phyloP scores from a whole-genome alignment of 169 alveolate species.

The Plasmodium cynomolgi region DNA sequence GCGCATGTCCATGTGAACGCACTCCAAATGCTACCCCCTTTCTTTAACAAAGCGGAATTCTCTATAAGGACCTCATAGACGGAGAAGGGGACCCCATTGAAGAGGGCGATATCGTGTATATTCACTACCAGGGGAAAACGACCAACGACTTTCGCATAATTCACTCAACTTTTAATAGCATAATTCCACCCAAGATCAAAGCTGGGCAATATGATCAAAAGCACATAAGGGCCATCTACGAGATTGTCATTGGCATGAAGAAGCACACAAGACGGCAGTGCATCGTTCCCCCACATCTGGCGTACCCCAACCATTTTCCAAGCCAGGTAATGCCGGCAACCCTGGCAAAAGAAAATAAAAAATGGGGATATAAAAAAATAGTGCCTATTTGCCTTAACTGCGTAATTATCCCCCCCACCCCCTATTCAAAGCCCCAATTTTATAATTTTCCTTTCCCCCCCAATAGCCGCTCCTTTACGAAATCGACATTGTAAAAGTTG shows the following conservation, averaged over 20 bases:
- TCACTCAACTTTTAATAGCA: slow-evolving; percentile 57
- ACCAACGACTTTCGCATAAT: slow-evolving; percentile 73
- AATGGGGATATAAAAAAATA: not conserved
- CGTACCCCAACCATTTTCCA: slow-evolving; percentile 63
- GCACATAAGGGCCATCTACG: slow-evolving; percentile 70
- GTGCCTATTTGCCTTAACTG: not conserved
- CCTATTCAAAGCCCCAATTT: not conserved
- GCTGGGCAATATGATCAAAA: slow-evolving; percentile 66
- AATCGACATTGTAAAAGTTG: slow-evolving; percentile 50
- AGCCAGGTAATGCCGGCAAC: slow-evolving; percentile 19
- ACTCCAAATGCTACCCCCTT: not conserved
- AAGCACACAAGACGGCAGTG: slow-evolving; percentile 71
- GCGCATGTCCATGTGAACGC: not conserved
- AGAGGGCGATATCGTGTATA: slow-evolving; percentile 69
- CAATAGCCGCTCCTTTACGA: slow-evolving; percentile 67
- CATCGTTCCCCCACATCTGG: slow-evolving; percentile 63
- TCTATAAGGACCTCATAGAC: slow-evolving; percentile 57
- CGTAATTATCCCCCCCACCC: not conserved
- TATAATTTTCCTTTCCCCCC: slow-evolving; percentile 5
- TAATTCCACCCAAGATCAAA: slow-evolving; percentile 54
- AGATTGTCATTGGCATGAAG: slow-evolving; percentile 70
- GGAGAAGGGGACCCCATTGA: slow-evolving; percentile 69
- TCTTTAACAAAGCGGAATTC: slow-evolving; percentile 41
- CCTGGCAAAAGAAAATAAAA: slow-evolving; percentile 1
- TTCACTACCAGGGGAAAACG: slow-evolving; percentile 75